phyloP scores from a whole-genome alignment of 2,329 filamentous ascomycete species.

The Penicillium sp. region DNA sequence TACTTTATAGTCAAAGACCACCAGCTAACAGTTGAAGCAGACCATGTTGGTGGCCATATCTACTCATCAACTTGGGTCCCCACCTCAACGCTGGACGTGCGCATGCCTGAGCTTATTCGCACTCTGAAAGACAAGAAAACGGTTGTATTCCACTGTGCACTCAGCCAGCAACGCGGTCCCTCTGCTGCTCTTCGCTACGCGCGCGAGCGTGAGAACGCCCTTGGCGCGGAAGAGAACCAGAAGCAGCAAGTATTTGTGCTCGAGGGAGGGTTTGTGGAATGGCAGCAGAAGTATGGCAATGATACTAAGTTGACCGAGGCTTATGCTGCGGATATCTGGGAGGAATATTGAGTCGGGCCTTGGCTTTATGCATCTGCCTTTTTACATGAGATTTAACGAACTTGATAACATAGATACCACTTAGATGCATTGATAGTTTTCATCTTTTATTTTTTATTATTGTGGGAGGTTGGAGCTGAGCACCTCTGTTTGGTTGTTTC shows the following conservation, averaged over 20 bases:
- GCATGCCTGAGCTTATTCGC: slow-evolving; percentile 72
- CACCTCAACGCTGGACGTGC: slow-evolving; percentile 61
- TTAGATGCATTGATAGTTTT: not conserved
- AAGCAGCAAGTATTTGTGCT: slow-evolving; percentile 71
- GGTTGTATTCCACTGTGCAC: slow-evolving; percentile 88
- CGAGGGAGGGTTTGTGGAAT: slow-evolving; percentile 73
- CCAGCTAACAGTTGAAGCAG: slow-evolving; percentile 37
- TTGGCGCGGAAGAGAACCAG: slow-evolving; percentile 35
- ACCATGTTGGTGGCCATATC: slow-evolving; percentile 88
- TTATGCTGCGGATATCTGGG: slow-evolving; percentile 79
- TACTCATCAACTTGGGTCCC: slow-evolving; percentile 66
- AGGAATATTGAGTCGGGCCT: slow-evolving; percentile 36
- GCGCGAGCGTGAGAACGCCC: slow-evolving; percentile 52
- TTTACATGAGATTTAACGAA: slow-evolving; percentile 6
- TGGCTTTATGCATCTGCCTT: not conserved
- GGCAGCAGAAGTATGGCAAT: slow-evolving; percentile 72
- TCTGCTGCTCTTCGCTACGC: slow-evolving; percentile 69
- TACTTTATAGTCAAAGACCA: not conserved
- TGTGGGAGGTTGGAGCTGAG: not conserved
- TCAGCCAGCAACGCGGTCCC: slow-evolving; percentile 85
- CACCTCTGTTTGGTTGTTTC: not conserved
- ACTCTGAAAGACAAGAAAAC: slow-evolving; percentile 66
- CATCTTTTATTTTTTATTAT: not conserved
- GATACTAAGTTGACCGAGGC: slow-evolving; percentile 75
- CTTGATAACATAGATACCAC: slow-evolving; percentile 12